Evolutionary conservation across 225 moss, liverwort and hornwort species (phyloP).

Genomic region (Anthoceros angustus): DNA sequence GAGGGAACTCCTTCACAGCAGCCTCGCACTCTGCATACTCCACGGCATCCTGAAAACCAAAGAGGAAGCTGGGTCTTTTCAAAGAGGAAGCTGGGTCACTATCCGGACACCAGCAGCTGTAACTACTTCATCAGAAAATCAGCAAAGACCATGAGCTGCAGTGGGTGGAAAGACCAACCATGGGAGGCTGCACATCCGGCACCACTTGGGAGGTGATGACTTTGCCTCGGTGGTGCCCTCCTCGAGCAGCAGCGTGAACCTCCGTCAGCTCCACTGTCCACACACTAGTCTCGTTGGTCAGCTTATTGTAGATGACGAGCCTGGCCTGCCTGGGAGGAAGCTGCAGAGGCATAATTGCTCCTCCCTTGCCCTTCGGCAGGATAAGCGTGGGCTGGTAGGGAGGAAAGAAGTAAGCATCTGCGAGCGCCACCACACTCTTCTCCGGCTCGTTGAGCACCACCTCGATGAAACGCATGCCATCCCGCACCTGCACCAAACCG

Average conservation of each 20-base stretch:
- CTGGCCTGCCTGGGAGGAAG: conserved; percentile 81
- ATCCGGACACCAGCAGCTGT: background rate
- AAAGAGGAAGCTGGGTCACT: background rate
- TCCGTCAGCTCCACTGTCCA: conserved; percentile 87
- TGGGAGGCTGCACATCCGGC: conserved; percentile 84
- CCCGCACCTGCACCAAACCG: conserved; percentile 41
- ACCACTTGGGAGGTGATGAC: conserved; percentile 63
- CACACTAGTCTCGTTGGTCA: conserved; percentile 72
- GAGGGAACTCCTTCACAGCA: conserved; percentile 57
- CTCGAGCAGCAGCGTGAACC: conserved; percentile 84
- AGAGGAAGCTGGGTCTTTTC: too few relatives aligned
- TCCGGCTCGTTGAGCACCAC: conserved; percentile 90
- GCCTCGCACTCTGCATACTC: conserved; percentile 98
- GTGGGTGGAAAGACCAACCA: conserved; percentile 27
- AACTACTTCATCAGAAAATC: background rate
- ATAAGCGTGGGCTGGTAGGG: conserved; percentile 77
- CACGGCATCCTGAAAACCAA: conserved; percentile 57
- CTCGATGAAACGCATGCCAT: conserved; percentile 93
- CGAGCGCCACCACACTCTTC: conserved; percentile 79
- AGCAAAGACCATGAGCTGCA: background rate
- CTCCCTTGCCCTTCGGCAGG: conserved; percentile 61
- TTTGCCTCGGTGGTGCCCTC: conserved; percentile 84
- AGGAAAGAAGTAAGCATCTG: conserved; percentile 84
- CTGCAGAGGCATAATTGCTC: conserved; percentile 60
- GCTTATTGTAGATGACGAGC: conserved; percentile 77